phyloP scores from a whole-genome alignment of 768 basidiomycete genomes.

The Cystobasidium tubakii region DNA sequence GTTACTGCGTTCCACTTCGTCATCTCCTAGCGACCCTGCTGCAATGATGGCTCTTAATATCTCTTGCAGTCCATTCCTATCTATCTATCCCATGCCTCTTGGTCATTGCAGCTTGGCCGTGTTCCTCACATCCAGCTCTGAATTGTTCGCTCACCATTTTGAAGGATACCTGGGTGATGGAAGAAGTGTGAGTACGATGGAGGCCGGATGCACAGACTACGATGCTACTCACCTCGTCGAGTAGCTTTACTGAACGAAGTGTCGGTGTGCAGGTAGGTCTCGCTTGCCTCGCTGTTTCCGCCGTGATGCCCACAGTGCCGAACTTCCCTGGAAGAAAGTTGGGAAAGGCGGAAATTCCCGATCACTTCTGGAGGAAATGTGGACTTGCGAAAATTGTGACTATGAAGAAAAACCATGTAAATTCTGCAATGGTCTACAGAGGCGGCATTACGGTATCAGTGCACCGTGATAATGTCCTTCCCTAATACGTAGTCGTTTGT shows the following conservation, averaged over 20 bases:
- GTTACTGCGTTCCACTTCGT: background rate
- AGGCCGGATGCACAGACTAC: background rate
- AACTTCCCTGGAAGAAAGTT: too few species aligned
- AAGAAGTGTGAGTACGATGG: background rate
- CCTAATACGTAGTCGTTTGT: too few species aligned
- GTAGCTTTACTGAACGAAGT: slow-evolving; percentile 6
- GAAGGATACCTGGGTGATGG: slow-evolving; percentile 1
- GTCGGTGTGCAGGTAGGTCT: background rate
- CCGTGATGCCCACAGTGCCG: background rate
- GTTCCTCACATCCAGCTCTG: background rate
- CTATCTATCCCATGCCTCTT: background rate
- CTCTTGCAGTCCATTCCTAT: background rate
- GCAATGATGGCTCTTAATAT: background rate
- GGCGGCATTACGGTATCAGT: too few species aligned
- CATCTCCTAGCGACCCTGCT: background rate
- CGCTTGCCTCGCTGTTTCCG: background rate
- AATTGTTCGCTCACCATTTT: background rate
- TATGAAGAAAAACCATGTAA: background rate
- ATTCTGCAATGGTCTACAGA: background rate
- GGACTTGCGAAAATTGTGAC: background rate
- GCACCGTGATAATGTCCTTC: too few species aligned
- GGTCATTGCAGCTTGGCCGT: background rate
- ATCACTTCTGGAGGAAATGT: background rate
- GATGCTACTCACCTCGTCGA: background rate
- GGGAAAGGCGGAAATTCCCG: slow-evolving; percentile 1